Evolutionary conservation across 1,139 yeast genomes (phyloP), one percentile per base, ranked within the genome.

Genomic region (Debaryomyces nepalensis): DNA sequence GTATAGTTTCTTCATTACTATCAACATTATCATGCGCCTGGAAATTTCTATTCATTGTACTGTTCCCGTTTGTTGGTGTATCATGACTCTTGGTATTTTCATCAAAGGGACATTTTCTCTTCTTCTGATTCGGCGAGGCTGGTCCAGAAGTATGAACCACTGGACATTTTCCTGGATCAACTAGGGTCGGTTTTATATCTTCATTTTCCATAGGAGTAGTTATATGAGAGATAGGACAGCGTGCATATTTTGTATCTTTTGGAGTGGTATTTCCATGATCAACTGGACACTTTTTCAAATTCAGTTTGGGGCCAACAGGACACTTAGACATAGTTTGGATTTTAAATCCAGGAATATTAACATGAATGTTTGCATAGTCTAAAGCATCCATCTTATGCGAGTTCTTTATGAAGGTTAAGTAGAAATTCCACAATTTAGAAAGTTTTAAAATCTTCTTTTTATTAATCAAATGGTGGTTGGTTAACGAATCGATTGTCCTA

Each of bases 381-480:
- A 55, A 47, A 5, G 64, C 49, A 37, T 55, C 61, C 53, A 65
- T 56, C 40, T 62, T 64, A 38, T 53, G 60, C 8, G 67, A 55
- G 41, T 63, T 63, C 23, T 63, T 61, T 16, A 70, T 58, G 42
- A 72, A 64, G 1, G 73, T 68, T 43, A 65, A 49, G 52, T 72
- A 72, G 40, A 72, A 71, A 34, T 61, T 64, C 79, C 79, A 73
- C 40, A 70, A 58, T 46, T 70, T 69, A 7, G 62, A 50, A 7
- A 69, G 50, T 41, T 67, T 64, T n/a, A 35, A 41, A 1, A 62
- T 49, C 41, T 59, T 59, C 3, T 52, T 61, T 33, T 59, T 59
- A 32, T 57, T 59, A 9, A 46, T 26, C 4, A 51, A 29, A 3
- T 47, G 33, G 16, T 48, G 41, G 2, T 50, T 47, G 4, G 56